Conservation (phyloP, 176 grass and related monocot genomes). For the Phoenix roebelenii region DNA sequence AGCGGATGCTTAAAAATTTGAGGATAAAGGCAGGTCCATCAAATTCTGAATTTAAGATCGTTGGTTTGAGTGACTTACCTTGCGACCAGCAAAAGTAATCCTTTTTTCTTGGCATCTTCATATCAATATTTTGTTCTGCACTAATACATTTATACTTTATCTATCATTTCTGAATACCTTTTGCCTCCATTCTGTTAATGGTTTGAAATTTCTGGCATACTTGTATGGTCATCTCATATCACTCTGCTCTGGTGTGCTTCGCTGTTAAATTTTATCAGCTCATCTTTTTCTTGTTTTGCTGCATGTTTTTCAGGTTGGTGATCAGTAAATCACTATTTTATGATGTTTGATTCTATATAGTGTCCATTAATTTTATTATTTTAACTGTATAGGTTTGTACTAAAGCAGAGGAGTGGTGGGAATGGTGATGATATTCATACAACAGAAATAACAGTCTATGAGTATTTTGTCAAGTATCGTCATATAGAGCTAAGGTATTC, state of each 20-base stretch:
- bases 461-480: constrained; percentile 60
- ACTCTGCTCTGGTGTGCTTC: too few relatives aligned
- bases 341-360: too few relatives aligned
- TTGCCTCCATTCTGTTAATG: too few relatives aligned
- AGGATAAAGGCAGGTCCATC: constrained; percentile 44
- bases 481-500: constrained; percentile 53
- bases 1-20: constrained; percentile 58
- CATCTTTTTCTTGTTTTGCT: too few relatives aligned
- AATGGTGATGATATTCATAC: constrained; percentile 18
- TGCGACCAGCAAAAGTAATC: constrained; percentile 41
- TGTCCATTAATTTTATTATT: background rate
- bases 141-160: too few relatives aligned
- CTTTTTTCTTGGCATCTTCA: background rate
- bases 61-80: constrained; percentile 57
- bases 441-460: constrained; percentile 50
- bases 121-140: too few relatives aligned
- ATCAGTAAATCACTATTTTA: too few relatives aligned
- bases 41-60: constrained; percentile 66
- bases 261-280: too few relatives aligned
- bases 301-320: too few relatives aligned
- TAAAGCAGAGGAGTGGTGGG: constrained; percentile 47
- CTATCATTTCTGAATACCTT: too few relatives aligned
- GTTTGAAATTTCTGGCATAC: too few relatives aligned
- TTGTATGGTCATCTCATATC: too few relatives aligned
- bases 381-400: constrained; percentile 36